phyloP scores from a whole-genome alignment of 2,329 filamentous ascomycete species.

The Diplodia mutila region DNA sequence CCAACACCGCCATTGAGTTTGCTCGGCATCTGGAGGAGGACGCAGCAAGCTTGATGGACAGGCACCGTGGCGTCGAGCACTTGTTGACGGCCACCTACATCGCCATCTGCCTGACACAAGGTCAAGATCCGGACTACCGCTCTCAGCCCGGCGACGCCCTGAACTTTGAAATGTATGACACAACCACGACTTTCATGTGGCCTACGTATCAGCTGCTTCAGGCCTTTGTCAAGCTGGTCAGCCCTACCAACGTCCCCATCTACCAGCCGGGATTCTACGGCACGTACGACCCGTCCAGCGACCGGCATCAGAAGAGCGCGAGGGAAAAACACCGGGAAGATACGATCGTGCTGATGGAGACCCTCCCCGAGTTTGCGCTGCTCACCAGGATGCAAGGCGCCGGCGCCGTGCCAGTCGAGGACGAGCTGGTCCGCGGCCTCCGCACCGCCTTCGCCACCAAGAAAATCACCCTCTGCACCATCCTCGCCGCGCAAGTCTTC shows the following conservation, averaged over 20 bases:
- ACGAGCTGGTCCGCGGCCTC: slow-evolving; percentile 39
- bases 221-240: slow-evolving; percentile 32
- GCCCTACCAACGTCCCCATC: slow-evolving; percentile 32
- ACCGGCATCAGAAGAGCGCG: slow-evolving; percentile 36
- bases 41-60: slow-evolving; percentile 15
- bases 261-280: slow-evolving; percentile 35
- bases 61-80: slow-evolving; percentile 21
- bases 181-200: slow-evolving; percentile 15
- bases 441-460: slow-evolving; percentile 35
- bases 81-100: neutral
- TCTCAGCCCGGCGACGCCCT: slow-evolving; percentile 27
- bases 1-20: slow-evolving; percentile 32
- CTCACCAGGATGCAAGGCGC: slow-evolving; percentile 28
- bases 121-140: neutral
- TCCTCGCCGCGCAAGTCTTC: slow-evolving; percentile 39
- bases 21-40: slow-evolving; percentile 31
- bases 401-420: slow-evolving; percentile 34
- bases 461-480: slow-evolving; percentile 34
- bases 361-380: slow-evolving; percentile 38
- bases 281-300: slow-evolving; percentile 35
- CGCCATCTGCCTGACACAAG: neutral
- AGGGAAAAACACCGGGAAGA: slow-evolving; percentile 42
- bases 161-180: slow-evolving; percentile 30
- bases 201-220: slow-evolving; percentile 29
- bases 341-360: slow-evolving; percentile 37